Conservation (phyloP, 2,329 filamentous ascomycete species). For the Diaporthe destruens region DNA sequence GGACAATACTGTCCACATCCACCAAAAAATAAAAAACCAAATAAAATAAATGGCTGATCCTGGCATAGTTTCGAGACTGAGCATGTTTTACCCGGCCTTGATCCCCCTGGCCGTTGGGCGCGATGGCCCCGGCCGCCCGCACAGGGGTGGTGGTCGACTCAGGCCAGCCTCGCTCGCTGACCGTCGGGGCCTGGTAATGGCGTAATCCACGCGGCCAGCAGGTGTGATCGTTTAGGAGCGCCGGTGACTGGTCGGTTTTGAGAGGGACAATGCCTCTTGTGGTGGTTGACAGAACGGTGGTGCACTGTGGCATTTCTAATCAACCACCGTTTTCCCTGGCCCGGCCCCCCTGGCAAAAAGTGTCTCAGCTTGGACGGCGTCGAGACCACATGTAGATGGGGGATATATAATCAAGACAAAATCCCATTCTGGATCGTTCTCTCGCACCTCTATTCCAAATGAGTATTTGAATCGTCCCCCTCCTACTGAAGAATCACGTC, state of each 20-base stretch:
- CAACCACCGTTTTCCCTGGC: not conserved
- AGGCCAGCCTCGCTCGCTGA: not conserved
- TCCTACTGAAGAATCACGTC: not conserved
- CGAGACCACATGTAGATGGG: not conserved
- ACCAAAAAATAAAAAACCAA: no score
- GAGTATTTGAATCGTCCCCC: not conserved
- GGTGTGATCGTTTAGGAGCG: not conserved
- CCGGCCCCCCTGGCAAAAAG: not conserved
- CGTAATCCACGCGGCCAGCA: slow-evolving; percentile 28
- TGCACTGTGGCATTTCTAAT: slow-evolving; percentile 28
- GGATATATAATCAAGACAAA: slow-evolving; percentile 5
- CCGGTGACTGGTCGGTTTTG: slow-evolving; percentile 9
- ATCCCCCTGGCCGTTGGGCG: slow-evolving; percentile 10
- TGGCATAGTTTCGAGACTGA: slow-evolving; percentile 30
- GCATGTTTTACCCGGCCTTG: slow-evolving; percentile 37
- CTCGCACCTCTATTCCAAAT: not conserved
- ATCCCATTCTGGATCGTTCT: not conserved
- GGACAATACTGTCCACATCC: no score
- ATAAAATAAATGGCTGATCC: not conserved
- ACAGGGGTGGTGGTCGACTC: not conserved
- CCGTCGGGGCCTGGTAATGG: slow-evolving; percentile 15
- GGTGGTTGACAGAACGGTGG: slow-evolving; percentile 19
- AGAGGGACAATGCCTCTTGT: not conserved
- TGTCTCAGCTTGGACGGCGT: slow-evolving; percentile 28
- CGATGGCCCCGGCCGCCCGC: not conserved